These are phyloP conservation scores for Tricholoma furcatifolium DNA, from an alignment of 768 basidiomycete genomes.

Conservation along the genomic window DNA sequence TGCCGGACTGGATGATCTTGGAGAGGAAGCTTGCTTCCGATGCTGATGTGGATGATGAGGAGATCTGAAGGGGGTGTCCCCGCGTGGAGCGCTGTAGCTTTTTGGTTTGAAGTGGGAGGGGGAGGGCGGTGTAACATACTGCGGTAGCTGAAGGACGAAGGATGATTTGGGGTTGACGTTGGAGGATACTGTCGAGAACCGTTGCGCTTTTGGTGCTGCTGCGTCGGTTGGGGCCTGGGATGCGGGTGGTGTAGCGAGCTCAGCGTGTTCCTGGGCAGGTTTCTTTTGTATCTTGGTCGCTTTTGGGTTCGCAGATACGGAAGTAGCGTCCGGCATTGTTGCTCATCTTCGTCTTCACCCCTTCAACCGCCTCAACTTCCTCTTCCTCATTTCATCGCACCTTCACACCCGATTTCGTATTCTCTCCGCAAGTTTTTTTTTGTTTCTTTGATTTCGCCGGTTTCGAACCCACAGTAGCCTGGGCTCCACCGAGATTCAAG, in stretches of 20 bases:
- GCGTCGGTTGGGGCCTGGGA: no score
- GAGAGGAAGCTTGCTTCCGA: constrained; percentile 82
- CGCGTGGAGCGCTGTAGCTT: constrained; percentile 48
- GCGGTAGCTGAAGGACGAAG: constrained; percentile 39
- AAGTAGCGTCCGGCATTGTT: no score
- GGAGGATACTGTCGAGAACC: constrained; percentile 33
- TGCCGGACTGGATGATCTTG: constrained; percentile 85
- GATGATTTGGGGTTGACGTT: constrained; percentile 36
- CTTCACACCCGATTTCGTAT: background rate
- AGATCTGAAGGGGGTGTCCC: constrained; percentile 41
- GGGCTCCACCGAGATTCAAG: constrained; percentile 27
- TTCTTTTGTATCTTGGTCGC: constrained; percentile 18
- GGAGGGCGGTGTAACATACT: constrained; percentile 55
- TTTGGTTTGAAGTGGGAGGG: constrained; percentile 37
- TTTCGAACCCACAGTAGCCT: background rate
- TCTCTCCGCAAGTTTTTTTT: no score
- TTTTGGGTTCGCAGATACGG: no score
- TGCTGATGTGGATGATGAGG: constrained; percentile 58
- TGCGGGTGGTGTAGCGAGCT: background rate
- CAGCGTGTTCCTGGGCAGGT: constrained; percentile 1
- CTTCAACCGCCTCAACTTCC: no score
- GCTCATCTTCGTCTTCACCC: no score
- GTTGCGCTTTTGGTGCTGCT: constrained; percentile 7
- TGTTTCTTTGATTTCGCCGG: background rate
- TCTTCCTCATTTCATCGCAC: background rate